These are phyloP conservation scores for Backusella macrospora DNA, from an alignment of 192 early-diverging fungal genomes.

Conservation along the genomic window DNA sequence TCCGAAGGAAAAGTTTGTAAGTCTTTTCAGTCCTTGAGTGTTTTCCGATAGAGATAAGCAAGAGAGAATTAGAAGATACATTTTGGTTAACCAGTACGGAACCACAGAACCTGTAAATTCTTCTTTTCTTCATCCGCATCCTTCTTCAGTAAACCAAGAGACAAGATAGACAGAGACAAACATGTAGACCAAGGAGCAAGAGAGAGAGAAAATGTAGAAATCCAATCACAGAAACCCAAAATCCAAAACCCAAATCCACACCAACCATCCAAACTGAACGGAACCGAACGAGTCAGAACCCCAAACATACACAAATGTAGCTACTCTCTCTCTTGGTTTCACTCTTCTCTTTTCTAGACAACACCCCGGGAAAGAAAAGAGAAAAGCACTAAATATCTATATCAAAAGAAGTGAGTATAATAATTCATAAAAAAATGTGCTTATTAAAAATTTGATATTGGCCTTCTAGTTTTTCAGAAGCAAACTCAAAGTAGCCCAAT, in stretches of 20 bases:
- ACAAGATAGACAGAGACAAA: constrained; percentile 7
- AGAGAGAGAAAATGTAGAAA: background rate
- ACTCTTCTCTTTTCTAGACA: background rate
- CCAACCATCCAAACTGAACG: background rate
- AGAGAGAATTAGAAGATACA: constrained; percentile 8
- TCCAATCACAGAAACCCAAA: background rate
- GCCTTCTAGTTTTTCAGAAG: background rate
- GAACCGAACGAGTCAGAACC: background rate
- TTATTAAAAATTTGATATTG: background rate
- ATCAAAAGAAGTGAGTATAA: background rate
- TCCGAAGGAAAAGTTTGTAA: background rate
- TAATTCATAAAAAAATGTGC: background rate
- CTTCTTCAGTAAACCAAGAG: constrained; percentile 11
- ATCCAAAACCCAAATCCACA: background rate
- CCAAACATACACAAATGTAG: background rate
- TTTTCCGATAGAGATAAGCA: constrained; percentile 4
- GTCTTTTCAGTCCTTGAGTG: constrained; percentile 3
- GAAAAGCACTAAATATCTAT: background rate
- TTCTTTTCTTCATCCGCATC: background rate
- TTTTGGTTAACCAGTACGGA: background rate
- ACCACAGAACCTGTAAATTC: background rate
- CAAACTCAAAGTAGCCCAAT: background rate
- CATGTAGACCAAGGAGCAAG: background rate
- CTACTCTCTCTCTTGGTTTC: constrained; percentile 7
- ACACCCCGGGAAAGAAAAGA: background rate